Conservation (phyloP, 495 filamentous ascomycete genomes). For the Neurospora africana region DNA sequence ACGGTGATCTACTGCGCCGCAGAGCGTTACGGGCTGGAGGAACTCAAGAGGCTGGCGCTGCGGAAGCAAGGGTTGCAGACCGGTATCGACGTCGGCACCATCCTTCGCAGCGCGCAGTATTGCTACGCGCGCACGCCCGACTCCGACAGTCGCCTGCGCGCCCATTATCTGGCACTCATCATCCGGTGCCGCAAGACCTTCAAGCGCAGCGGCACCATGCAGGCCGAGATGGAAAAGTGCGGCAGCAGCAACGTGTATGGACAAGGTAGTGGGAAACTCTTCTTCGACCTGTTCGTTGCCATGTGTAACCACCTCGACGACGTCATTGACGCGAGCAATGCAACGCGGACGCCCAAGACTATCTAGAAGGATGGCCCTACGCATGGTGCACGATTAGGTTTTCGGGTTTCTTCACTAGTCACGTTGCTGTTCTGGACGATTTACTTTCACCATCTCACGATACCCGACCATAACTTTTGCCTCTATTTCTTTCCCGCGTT, state of each 20-base stretch:
- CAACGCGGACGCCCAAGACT: conserved; percentile 36
- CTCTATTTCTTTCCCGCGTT: background rate
- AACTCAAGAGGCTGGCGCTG: conserved; percentile 77
- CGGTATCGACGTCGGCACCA: conserved; percentile 75
- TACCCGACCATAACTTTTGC: conserved; percentile 27
- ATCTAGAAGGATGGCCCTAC: conserved; percentile 27
- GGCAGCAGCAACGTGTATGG: conserved; percentile 28
- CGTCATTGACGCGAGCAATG: conserved; percentile 52
- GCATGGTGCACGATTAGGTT: conserved; percentile 12
- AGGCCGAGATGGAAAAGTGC: conserved; percentile 84
- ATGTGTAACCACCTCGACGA: conserved; percentile 97
- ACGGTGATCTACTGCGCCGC: conserved; percentile 88
- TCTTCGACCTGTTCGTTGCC: conserved; percentile 95
- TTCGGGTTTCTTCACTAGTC: conserved; percentile 8
- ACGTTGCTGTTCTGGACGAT: conserved; percentile 14
- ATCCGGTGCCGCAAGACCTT: conserved; percentile 89
- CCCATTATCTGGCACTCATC: conserved; percentile 89
- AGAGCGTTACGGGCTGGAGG: conserved; percentile 73
- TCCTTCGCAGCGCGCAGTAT: conserved; percentile 82
- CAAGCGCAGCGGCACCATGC: conserved; percentile 93
- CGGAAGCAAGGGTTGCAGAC: conserved; percentile 85
- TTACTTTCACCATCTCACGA: conserved; percentile 30
- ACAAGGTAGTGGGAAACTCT: conserved; percentile 68
- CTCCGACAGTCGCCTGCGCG: conserved; percentile 77
- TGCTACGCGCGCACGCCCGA: conserved; percentile 91